phyloP scores from a whole-genome alignment of 2,329 filamentous ascomycete genomes.

The Cytospora chrysosperma region DNA sequence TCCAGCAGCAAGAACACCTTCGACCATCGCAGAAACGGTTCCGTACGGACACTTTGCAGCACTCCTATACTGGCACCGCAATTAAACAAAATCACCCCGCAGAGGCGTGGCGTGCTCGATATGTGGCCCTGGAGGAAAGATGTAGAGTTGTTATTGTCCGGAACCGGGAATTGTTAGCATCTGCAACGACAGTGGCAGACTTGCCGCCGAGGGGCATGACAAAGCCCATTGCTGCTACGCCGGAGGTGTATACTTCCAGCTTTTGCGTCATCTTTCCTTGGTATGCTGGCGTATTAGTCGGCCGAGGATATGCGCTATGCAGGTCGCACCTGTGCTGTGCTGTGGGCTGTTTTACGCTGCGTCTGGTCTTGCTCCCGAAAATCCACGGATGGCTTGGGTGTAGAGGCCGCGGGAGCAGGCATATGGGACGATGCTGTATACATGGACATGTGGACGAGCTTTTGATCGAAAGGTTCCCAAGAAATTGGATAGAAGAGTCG shows the following conservation, averaged over 20 bases:
- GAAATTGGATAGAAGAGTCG: too few species aligned
- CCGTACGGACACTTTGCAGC: conserved; percentile 36
- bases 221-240: conserved; percentile 40
- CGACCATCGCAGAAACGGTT: conserved; percentile 41
- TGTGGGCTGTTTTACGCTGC: conserved; percentile 43
- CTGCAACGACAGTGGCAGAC: conserved; percentile 12
- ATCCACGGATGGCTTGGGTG: conserved; percentile 37
- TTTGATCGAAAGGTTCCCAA: conserved; percentile 43
- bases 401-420: conserved; percentile 36
- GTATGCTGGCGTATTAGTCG: conserved; percentile 40
- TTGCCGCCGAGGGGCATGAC: conserved; percentile 34
- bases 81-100: too few species aligned
- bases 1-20: conserved; percentile 41
- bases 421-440: conserved; percentile 35
- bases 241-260: conserved; percentile 46
- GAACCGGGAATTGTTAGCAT: conserved; percentile 17
- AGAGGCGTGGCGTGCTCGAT: conserved; percentile 40
- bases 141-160: conserved; percentile 1
- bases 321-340: conserved; percentile 41
- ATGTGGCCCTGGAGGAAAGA: conserved; percentile 33
- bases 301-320: conserved; percentile 36
- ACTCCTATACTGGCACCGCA: conserved; percentile 40
- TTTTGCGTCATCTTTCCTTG: conserved; percentile 36
- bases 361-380: conserved; percentile 33
- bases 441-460: conserved; percentile 50